Evolutionary conservation across 306 rosid species (phyloP).

Genomic region (Vigna nakashimae): DNA sequence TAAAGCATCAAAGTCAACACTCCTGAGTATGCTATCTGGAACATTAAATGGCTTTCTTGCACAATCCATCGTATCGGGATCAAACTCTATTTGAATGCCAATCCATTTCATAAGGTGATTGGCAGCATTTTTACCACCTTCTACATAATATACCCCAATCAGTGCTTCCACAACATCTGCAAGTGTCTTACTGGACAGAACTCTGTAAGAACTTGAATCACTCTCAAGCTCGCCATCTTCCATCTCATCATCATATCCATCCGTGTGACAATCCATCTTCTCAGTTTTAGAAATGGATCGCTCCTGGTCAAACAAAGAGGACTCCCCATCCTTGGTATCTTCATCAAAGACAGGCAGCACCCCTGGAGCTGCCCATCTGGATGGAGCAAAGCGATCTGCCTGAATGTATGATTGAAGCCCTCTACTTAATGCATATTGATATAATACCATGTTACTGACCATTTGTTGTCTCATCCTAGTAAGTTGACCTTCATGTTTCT

Average conservation of each 20-base stretch:
- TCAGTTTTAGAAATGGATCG: slow-evolving; percentile 49
- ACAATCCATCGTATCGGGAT: slow-evolving; percentile 73
- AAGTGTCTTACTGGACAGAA: slow-evolving; percentile 97
- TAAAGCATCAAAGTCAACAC: slow-evolving; percentile 79
- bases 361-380: slow-evolving; percentile 99
- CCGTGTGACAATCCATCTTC: slow-evolving; percentile 46
- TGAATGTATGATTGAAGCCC: slow-evolving; percentile 96
- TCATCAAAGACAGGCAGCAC: slow-evolving; percentile 95
- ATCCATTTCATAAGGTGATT: slow-evolving; percentile 98
- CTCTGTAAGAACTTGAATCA: slow-evolving; percentile 94
- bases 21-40: slow-evolving; percentile 76
- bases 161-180: slow-evolving; percentile 99
- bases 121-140: slow-evolving; percentile 89
- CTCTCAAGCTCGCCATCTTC: slow-evolving; percentile 96
- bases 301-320: slow-evolving; percentile 80
- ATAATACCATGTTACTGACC: slow-evolving; percentile 97
- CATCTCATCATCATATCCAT: slow-evolving; percentile 71
- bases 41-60: slow-evolving; percentile 59
- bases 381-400: slow-evolving; percentile 98
- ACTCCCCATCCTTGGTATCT: slow-evolving; percentile 85
- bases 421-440: slow-evolving; percentile 82
- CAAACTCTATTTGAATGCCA: slow-evolving; percentile 90
- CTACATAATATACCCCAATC: slow-evolving; percentile 93
- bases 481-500: slow-evolving; percentile 99
- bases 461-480: slow-evolving; percentile 99